phyloP scores from a whole-genome alignment of 345 rosid species.

The Corymbia maculata region DNA sequence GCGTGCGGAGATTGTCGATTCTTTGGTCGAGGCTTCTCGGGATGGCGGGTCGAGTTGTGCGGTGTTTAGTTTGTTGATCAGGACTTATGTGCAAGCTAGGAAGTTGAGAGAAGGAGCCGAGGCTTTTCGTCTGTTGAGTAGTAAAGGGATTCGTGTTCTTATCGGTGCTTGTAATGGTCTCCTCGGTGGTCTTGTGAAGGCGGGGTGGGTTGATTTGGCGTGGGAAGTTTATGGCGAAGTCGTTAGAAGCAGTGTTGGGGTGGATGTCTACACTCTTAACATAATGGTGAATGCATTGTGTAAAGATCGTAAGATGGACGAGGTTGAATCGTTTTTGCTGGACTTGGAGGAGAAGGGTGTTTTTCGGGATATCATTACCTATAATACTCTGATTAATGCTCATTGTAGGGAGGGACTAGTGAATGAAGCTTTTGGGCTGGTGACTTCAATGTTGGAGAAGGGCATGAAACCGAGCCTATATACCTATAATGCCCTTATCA shows the following conservation, averaged over 20 bases:
- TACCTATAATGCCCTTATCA: conserved; percentile 56
- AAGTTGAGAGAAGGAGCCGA: conserved; percentile 60
- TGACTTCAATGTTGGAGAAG: conserved; percentile 43
- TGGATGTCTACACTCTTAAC: conserved; percentile 45
- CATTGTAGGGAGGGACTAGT: conserved; percentile 50
- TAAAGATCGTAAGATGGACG: conserved; percentile 50
- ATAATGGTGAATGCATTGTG: conserved; percentile 89
- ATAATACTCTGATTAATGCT: conserved; percentile 61
- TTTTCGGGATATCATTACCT: conserved; percentile 56
- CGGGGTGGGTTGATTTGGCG: conserved; percentile 59
- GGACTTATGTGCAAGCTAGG: conserved; percentile 72
- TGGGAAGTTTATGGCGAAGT: conserved; percentile 32
- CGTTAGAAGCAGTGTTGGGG: conserved; percentile 17
- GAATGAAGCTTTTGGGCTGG: conserved; percentile 52
- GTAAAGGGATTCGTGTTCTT: conserved; percentile 33
- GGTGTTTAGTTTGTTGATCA: conserved; percentile 62
- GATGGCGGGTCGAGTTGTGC: conserved; percentile 21
- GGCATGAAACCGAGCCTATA: conserved; percentile 58
- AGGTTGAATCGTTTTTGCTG: conserved; percentile 25
- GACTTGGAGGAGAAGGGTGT: conserved; percentile 51
- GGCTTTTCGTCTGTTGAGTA: conserved; percentile 20
- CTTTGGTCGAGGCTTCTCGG: conserved; percentile 26
- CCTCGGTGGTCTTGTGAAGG: conserved; percentile 58
- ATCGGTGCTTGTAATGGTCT: conserved; percentile 64
- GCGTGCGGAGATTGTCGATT: conserved; percentile 38